phyloP scores from a whole-genome alignment of 1,284 basidiomycete species.

The Coriolopsis trogii region DNA sequence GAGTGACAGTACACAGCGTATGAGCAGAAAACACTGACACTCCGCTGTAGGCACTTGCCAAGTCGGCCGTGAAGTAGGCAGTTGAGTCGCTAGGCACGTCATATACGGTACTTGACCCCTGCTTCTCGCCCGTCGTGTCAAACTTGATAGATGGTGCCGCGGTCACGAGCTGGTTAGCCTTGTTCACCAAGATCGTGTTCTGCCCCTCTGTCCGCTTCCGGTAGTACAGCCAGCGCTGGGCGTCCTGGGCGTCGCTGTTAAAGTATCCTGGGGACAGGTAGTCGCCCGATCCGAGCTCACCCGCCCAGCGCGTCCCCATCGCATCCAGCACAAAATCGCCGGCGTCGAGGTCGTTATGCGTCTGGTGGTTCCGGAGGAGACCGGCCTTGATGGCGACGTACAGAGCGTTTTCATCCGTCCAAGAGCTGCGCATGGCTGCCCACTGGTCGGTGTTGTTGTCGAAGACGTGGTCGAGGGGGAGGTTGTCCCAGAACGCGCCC shows the following conservation, averaged over 20 bases:
- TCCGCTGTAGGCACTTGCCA: constrained; percentile 80
- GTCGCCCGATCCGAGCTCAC: constrained; percentile 90
- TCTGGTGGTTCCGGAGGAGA: constrained; percentile 77
- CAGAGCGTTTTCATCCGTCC: constrained; percentile 86
- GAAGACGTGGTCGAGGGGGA: constrained; percentile 85
- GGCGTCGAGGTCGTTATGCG: constrained; percentile 91
- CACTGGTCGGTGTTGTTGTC: constrained; percentile 74
- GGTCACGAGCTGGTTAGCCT: constrained; percentile 80
- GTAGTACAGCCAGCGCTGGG: constrained; percentile 88
- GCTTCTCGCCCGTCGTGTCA: constrained; percentile 65
- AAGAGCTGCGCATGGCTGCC: constrained; percentile 90
- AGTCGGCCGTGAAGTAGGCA: constrained; percentile 83
- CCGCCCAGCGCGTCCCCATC: constrained; percentile 94
- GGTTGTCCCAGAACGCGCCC: constrained; percentile 92
- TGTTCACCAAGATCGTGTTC: constrained; percentile 87
- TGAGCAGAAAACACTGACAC: constrained; percentile 52
- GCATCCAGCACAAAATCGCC: constrained; percentile 98
- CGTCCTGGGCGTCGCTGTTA: constrained; percentile 63
- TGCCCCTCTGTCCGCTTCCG: constrained; percentile 97
- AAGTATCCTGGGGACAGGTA: constrained; percentile 81
- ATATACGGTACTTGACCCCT: constrained; percentile 80
- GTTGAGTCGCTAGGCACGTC: constrained; percentile 69
- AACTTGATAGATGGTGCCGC: constrained; percentile 68
- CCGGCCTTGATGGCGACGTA: constrained; percentile 93
- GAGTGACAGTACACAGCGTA: constrained; percentile 7